Conservation (phyloP, 73 alveolate species). For the Tetrahymena borealis region DNA sequence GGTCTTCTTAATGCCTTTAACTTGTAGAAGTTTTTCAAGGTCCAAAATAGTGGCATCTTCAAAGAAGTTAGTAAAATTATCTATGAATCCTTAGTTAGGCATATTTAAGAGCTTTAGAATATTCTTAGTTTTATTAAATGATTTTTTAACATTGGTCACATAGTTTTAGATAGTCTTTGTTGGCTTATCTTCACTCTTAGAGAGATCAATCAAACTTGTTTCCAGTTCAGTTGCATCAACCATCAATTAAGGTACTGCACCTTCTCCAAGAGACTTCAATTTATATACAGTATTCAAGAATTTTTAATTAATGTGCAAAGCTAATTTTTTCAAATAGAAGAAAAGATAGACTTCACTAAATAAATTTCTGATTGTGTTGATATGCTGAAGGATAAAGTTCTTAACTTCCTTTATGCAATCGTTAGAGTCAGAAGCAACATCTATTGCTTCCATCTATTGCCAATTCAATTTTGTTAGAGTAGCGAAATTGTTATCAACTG, state of each 20-base stretch:
- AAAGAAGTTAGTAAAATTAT: neutral
- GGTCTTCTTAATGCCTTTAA: neutral
- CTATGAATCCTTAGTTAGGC: neutral
- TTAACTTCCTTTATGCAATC: neutral
- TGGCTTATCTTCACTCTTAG: slow-evolving; percentile 1
- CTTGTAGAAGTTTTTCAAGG: neutral
- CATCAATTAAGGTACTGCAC: slow-evolving; percentile 23
- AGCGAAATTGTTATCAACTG: neutral
- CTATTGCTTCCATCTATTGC: slow-evolving; percentile 14
- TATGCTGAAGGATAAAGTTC: neutral
- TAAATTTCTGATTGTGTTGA: neutral
- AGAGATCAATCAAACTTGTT: neutral
- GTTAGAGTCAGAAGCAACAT: slow-evolving; percentile 11
- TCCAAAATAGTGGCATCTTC: neutral
- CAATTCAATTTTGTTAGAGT: slow-evolving; percentile 15
- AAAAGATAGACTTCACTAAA: slow-evolving; percentile 19
- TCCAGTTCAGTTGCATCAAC: slow-evolving; percentile 24
- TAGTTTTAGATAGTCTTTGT: neutral
- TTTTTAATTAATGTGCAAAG: slow-evolving; percentile 7
- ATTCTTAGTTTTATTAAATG: neutral
- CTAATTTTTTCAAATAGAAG: slow-evolving; percentile 28
- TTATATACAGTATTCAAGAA: slow-evolving; percentile 29
- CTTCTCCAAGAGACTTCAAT: slow-evolving; percentile 19
- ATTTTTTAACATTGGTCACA: neutral
- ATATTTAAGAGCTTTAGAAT: neutral